A percentile compares a stretch with the other conserved stretches of the same genome.
phyloP scores from a whole-genome alignment of 257 asterid species.

The Solanum sitiens region DNA sequence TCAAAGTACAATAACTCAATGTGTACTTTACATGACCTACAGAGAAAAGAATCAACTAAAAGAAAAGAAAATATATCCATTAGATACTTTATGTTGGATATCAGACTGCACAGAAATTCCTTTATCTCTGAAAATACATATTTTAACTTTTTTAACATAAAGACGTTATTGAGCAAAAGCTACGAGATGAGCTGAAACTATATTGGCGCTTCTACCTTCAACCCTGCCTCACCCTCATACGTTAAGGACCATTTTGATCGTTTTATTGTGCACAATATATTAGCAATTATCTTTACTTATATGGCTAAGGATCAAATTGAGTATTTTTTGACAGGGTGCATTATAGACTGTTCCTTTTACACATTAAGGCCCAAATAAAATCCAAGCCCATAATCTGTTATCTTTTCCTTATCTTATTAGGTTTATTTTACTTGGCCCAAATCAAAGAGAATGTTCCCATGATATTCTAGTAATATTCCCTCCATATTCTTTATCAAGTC shows the following conservation, averaged over 20 bases:
- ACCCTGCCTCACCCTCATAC: neutral
- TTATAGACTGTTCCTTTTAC: too few relatives aligned
- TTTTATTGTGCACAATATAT: neutral
- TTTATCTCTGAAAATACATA: neutral
- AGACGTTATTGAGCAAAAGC: neutral
- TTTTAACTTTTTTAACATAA: too few relatives aligned
- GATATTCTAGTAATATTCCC: constrained; percentile 35
- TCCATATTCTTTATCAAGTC: constrained; percentile 3
- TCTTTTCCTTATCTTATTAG: neutral
- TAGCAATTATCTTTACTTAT: neutral
- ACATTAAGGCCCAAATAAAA: neutral
- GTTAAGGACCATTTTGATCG: neutral
- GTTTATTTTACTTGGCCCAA: neutral
- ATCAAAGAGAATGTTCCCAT: neutral
- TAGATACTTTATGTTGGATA: too few relatives aligned
- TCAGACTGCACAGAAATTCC: neutral
- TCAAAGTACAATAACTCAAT: neutral
- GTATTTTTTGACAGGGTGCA: neutral
- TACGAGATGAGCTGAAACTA: neutral
- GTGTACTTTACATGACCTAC: neutral
- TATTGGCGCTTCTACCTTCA: neutral
- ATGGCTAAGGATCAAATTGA: neutral
- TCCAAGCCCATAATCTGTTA: neutral
- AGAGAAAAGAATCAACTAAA: neutral
- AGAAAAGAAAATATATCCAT: neutral